phyloP scores from a whole-genome alignment of 129 eudicot species.

The Flaveria brownii region DNA sequence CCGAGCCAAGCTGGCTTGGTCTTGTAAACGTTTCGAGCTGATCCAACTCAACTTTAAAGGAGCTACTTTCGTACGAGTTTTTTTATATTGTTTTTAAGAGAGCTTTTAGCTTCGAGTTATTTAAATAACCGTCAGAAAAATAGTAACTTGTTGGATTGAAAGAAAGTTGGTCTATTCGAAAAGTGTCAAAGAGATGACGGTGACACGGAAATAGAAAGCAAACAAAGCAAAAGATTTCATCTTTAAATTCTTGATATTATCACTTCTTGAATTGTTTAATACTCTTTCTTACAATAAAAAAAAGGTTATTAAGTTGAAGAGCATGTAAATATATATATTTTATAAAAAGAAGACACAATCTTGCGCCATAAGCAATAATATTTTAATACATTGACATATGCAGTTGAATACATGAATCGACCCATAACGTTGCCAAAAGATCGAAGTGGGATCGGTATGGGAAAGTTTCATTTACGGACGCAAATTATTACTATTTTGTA shows the following conservation, averaged over 20 bases:
- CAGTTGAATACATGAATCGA: conserved; percentile 14
- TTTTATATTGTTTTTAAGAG: no score
- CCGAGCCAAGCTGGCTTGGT: no score
- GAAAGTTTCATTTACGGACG: conserved; percentile 16
- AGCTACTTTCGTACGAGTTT: no score
- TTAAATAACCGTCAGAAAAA: no score
- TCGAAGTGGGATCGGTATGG: conserved; percentile 22
- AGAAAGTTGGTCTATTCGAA: conserved; percentile 17
- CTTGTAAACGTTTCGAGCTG: no score
- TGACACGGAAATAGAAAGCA: conserved; percentile 10
- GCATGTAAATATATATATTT: background rate
- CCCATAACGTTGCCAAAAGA: conserved; percentile 12
- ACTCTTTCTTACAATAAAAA: background rate
- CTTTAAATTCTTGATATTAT: conserved; percentile 15
- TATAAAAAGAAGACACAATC: conserved; percentile 5
- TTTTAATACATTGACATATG: background rate
- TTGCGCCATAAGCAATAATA: background rate
- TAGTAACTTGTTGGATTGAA: background rate
- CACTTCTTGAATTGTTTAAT: background rate
- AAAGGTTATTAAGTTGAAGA: background rate
- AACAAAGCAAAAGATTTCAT: conserved; percentile 29
- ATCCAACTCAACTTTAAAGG: no score
- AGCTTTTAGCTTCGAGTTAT: no score
- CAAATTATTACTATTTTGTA: background rate
- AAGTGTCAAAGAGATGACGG: conserved; percentile 1